Conservation (phyloP, 2,329 filamentous ascomycete species). For the Phaeophleospora eucalypticola region DNA sequence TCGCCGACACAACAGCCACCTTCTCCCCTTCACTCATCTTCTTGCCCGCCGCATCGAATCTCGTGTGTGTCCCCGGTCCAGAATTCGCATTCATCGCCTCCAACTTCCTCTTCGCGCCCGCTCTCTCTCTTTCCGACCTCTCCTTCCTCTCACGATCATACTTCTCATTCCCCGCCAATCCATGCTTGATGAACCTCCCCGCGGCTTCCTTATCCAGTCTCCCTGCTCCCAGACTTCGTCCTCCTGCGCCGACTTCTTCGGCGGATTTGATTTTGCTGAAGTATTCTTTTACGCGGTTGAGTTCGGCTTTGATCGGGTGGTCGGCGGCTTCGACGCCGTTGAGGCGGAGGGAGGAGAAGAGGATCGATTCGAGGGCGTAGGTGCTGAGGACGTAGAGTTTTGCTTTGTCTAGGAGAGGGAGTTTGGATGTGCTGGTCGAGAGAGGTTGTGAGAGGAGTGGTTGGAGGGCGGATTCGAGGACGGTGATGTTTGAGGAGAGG, state of each 20-base stretch:
- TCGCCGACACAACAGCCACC: conserved; percentile 13
- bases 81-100: conserved; percentile 29
- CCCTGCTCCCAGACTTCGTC: conserved; percentile 50
- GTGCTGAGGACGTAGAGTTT: conserved; percentile 86
- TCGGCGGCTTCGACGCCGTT: conserved; percentile 76
- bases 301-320: conserved; percentile 79
- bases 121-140: conserved; percentile 34
- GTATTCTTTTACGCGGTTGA: conserved; percentile 83
- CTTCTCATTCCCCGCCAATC: conserved; percentile 55
- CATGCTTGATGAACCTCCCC: conserved; percentile 75
- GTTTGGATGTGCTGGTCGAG: conserved; percentile 65
- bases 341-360: conserved; percentile 79
- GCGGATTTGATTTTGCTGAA: conserved; percentile 83
- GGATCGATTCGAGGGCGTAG: conserved; percentile 83
- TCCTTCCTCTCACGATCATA: conserved; percentile 41
- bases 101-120: conserved; percentile 35
- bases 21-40: conserved; percentile 12
- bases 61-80: conserved; percentile 28
- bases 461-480: conserved; percentile 67
- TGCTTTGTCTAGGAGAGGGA: conserved; percentile 90
- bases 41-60: conserved; percentile 26
- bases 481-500: conserved; percentile 68
- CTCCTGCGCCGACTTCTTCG: conserved; percentile 44
- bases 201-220: conserved; percentile 70
- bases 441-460: conserved; percentile 68